phyloP scores from a whole-genome alignment of 2,329 filamentous ascomycete genomes.

The Teratosphaeria nubilosa region DNA sequence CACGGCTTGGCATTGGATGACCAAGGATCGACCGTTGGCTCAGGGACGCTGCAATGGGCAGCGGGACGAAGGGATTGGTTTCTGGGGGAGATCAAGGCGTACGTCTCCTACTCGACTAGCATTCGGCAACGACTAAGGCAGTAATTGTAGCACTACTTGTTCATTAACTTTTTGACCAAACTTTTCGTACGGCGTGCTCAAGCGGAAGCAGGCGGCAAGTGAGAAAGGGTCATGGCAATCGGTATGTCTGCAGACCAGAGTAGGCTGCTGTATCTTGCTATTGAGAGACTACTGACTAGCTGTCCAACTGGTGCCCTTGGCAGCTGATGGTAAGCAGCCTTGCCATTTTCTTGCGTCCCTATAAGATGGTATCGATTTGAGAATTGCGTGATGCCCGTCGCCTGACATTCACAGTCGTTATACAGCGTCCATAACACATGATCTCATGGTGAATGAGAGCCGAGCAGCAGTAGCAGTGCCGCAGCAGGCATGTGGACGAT shows the following conservation, averaged over 20 bases:
- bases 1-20: background rate
- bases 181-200: background rate
- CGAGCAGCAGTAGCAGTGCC: slow-evolving; percentile 2
- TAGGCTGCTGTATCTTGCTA: background rate
- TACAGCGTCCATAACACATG: slow-evolving; percentile 2
- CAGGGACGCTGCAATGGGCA: background rate
- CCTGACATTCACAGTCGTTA: slow-evolving; percentile 1
- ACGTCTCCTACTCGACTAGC: slow-evolving; percentile 1
- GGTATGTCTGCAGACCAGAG: slow-evolving; percentile 1
- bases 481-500: background rate
- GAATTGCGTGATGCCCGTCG: background rate
- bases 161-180: background rate
- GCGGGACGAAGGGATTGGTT: background rate
- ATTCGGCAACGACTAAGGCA: background rate
- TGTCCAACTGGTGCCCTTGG: background rate
- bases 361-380: background rate
- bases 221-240: background rate
- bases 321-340: slow-evolving; percentile 3
- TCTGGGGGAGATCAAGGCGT: background rate
- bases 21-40: background rate
- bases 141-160: background rate
- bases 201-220: background rate
- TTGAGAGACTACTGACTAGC: background rate
- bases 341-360: background rate
- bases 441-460: slow-evolving; percentile 1